A percentile compares a stretch with the other conserved stretches of the same genome.
Conservation (phyloP, 441 rosid genomes). For the Melastoma candidum region DNA sequence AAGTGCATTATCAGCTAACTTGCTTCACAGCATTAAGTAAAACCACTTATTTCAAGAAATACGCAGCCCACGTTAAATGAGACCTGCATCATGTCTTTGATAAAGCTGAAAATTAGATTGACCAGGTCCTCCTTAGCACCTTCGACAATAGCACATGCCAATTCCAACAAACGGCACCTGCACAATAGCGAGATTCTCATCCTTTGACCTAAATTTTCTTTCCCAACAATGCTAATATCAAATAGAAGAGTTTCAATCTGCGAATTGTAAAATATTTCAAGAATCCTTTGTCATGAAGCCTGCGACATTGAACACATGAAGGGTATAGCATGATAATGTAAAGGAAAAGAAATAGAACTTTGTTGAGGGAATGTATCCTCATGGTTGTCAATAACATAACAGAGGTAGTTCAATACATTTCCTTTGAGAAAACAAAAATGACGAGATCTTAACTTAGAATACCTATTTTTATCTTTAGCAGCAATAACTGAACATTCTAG, state of each 20-base stretch:
- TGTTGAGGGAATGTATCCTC: no score
- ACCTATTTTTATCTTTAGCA: slow-evolving; percentile 50
- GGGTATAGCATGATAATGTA: no score
- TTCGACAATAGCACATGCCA: slow-evolving; percentile 65
- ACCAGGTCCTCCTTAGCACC: slow-evolving; percentile 71
- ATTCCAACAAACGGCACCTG: slow-evolving; percentile 5
- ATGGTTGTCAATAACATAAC: no score
- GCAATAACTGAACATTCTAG: slow-evolving; percentile 19
- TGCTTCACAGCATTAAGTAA: slow-evolving; percentile 2
- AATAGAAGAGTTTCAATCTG: background rate
- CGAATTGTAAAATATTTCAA: no score
- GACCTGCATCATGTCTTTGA: slow-evolving; percentile 54
- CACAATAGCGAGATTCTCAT: background rate
- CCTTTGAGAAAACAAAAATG: slow-evolving; percentile 1
- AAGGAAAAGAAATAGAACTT: no score
- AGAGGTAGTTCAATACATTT: background rate
- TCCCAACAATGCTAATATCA: background rate
- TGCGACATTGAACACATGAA: no score
- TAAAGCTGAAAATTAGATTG: slow-evolving; percentile 50
- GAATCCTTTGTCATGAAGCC: no score
- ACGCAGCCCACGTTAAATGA: background rate
- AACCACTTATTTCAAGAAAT: background rate
- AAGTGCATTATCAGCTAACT: slow-evolving; percentile 14
- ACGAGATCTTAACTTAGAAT: slow-evolving; percentile 6
- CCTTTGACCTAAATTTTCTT: no score